Percentiles rank a stretch among this genome's conserved stretches.
Conservation (phyloP, 768 basidiomycete genomes). For the Fomitopsis pulvina region DNA sequence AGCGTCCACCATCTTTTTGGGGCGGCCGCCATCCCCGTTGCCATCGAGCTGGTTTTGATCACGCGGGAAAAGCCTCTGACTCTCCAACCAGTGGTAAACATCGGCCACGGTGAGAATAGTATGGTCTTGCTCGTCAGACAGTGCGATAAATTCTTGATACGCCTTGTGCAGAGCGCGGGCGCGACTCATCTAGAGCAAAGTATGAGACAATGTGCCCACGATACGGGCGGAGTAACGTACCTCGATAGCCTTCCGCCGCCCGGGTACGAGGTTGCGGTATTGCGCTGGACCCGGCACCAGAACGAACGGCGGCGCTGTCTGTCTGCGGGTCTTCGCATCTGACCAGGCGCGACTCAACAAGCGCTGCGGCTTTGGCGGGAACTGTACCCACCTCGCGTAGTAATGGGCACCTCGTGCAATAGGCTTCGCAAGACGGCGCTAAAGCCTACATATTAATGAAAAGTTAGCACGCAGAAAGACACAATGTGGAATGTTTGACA, state of each 20-base stretch:
- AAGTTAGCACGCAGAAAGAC: not conserved
- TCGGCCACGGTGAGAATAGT: conserved; percentile 32
- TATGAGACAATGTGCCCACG: not conserved
- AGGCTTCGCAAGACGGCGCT: conserved; percentile 27
- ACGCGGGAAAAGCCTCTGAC: conserved; percentile 33
- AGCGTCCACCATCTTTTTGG: not conserved
- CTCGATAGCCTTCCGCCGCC: conserved; percentile 44
- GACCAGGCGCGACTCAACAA: conserved; percentile 2
- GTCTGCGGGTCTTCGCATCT: conserved; percentile 32
- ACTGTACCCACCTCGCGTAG: conserved; percentile 34
- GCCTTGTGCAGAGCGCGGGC: conserved; percentile 34
- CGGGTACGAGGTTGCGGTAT: conserved; percentile 30
- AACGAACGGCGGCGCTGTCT: conserved; percentile 30
- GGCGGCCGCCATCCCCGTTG: conserved; percentile 3
- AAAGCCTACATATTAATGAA: conserved; percentile 22
- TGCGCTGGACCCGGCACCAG: conserved; percentile 29
- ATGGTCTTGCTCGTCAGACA: conserved; percentile 14
- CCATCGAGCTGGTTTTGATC: not conserved
- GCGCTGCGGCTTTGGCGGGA: no score
- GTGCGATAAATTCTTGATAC: conserved; percentile 26
- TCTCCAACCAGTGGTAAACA: conserved; percentile 39
- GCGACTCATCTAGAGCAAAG: conserved; percentile 33
- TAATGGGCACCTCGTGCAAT: conserved; percentile 38
- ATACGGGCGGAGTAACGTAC: conserved; percentile 21
- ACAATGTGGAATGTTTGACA: no score